These are phyloP conservation scores for Capsella bursapastoris DNA, from an alignment of 345 rosid species.

Conservation along the genomic window DNA sequence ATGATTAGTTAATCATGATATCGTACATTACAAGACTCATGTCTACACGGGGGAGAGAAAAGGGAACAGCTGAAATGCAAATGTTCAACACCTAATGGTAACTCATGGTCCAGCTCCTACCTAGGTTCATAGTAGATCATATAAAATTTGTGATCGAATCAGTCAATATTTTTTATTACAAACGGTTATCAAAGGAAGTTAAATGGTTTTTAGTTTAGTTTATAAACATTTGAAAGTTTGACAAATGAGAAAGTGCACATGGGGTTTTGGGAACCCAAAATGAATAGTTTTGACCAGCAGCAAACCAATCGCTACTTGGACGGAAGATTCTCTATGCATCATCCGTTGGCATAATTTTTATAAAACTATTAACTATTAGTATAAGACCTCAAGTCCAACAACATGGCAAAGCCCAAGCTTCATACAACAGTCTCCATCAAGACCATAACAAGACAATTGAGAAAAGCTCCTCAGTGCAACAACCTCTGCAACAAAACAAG, in stretches of 20 bases:
- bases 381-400: too few relatives aligned
- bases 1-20: constrained; percentile 32
- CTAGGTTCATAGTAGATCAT: constrained; percentile 5
- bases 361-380: too few relatives aligned
- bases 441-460: too few relatives aligned
- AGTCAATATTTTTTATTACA: background rate
- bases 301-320: constrained; percentile 40
- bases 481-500: too few relatives aligned
- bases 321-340: constrained; percentile 42
- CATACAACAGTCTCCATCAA: too few relatives aligned
- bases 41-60: constrained; percentile 17
- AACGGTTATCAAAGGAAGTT: constrained; percentile 11
- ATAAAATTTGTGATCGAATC: background rate
- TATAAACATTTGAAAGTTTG: constrained; percentile 23
- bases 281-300: constrained; percentile 18
- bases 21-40: constrained; percentile 26
- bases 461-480: too few relatives aligned
- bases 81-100: constrained; percentile 32
- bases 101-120: constrained; percentile 26
- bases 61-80: constrained; percentile 21
- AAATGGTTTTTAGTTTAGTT: background rate
- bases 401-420: too few relatives aligned
- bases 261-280: constrained; percentile 36
- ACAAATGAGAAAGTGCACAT: constrained; percentile 44
- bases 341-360: constrained; percentile 7